Percentiles rank a stretch among this genome's conserved stretches.
Evolutionary conservation across 192 early-diverging fungal species (phyloP).

Genomic region (Mycoemilia scoparia): DNA sequence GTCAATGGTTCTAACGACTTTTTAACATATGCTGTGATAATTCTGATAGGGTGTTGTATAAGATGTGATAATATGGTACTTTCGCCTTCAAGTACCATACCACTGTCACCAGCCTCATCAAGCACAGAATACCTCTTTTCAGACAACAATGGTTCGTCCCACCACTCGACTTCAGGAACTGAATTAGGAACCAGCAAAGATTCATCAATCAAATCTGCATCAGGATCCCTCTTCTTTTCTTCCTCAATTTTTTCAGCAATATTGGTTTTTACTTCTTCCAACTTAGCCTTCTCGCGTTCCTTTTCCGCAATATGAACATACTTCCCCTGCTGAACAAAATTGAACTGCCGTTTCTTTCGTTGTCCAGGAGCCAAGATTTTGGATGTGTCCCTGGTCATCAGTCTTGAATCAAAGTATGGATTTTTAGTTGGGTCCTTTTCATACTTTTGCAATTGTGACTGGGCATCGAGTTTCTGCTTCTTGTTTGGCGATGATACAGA

Average conservation of each 20-base stretch:
- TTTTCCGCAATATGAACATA: slow-evolving; percentile 69
- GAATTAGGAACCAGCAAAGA: slow-evolving; percentile 20
- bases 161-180: slow-evolving; percentile 86
- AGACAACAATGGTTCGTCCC: slow-evolving; percentile 72
- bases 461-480: slow-evolving; percentile 30
- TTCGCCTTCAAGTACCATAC: slow-evolving; percentile 19
- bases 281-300: slow-evolving; percentile 46
- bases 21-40: slow-evolving; percentile 60
- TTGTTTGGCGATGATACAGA: slow-evolving; percentile 29
- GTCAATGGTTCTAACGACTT: not conserved
- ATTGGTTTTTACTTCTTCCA: slow-evolving; percentile 25
- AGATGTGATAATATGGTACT: slow-evolving; percentile 45
- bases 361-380: slow-evolving; percentile 22
- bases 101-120: slow-evolving; percentile 12
- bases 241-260: slow-evolving; percentile 4
- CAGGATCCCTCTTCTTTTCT: slow-evolving; percentile 1
- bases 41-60: slow-evolving; percentile 73
- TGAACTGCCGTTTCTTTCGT: slow-evolving; percentile 32
- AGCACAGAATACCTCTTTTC: slow-evolving; percentile 54
- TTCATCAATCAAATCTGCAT: slow-evolving; percentile 15
- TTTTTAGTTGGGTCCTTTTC: slow-evolving; percentile 61
- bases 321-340: slow-evolving; percentile 69
- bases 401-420: slow-evolving; percentile 68
- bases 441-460: slow-evolving; percentile 25
- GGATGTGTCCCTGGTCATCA: slow-evolving; percentile 18